Evolutionary conservation across 106 monocot genomes (phyloP), one percentile per base, ranked within the genome.

Genomic region (Vanilla planifolia): DNA sequence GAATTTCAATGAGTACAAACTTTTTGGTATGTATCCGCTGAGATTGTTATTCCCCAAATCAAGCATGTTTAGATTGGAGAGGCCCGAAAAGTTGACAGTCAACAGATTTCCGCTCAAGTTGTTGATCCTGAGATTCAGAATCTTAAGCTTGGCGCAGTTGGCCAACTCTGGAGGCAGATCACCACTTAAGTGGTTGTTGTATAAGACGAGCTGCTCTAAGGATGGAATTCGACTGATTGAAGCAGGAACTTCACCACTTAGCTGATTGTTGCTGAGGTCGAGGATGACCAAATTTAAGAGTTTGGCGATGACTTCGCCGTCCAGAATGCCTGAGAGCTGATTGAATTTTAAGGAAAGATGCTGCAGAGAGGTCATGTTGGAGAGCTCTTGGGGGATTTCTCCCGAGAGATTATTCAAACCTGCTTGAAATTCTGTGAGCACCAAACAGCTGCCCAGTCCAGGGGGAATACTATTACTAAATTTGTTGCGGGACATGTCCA

Each of bases 41-140:
- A 64, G 50, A 15, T 34, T 23, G 23, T 64, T 64, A 21, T 47
- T 48, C 2, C 64, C 64, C 33, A 64, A 48, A 50, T 64, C 48
- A n/a, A 64, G 50, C 20, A 50, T 23, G 21, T 15, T 48, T 8
- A 64, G 33, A 46, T 35, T 48, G 48, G 48, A 34, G 23, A 64
- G 34, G 3, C 47, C 28, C n/a, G 64, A 34, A 50, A 47, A 64
- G 23, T 64, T 50, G 1, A 64, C 5, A 2, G 7, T 36, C 1
- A 24, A 33, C 32, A 57, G 15, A 57, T 15, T 11, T 2, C 64
- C 64, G 6, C 19, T 23, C 34, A 64, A 48, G 15, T 8, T 48
- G 34, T 64, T 64, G 8, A 22, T 22, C 34, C 47, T 64, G 35
- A 64, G 48, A 34, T 64, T 50, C 1, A 64, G 64, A 19, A 24